phyloP scores from a whole-genome alignment of 139 green algal species.

The Coelastrella sp. region DNA sequence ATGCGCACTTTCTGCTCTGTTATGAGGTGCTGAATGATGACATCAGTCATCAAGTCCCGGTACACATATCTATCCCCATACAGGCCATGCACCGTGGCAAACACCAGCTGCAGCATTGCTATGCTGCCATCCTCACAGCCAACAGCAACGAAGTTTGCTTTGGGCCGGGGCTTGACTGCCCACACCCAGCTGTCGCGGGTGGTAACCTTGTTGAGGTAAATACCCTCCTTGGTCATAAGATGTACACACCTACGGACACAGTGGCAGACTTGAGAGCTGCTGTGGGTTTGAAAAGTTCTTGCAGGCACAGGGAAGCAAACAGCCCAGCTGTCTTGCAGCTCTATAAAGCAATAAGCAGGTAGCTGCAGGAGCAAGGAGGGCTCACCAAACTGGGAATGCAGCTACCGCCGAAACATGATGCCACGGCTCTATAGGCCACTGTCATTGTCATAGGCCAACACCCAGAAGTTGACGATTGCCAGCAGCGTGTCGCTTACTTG shows the following conservation, averaged over 20 bases:
- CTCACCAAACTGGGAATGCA: neutral
- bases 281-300: neutral
- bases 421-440: neutral
- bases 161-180: constrained; percentile 64
- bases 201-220: constrained; percentile 71
- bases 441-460: neutral
- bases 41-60: constrained; percentile 87
- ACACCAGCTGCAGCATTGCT: constrained; percentile 77
- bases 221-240: constrained; percentile 80
- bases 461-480: neutral
- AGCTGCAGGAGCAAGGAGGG: neutral
- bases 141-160: constrained; percentile 82
- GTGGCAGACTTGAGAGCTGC: neutral
- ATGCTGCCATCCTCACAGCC: constrained; percentile 82
- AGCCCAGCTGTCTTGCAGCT: too few relatives aligned
- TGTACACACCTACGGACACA: constrained; percentile 59
- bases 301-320: neutral
- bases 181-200: constrained; percentile 79
- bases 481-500: constrained; percentile 50
- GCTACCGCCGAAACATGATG: too few relatives aligned
- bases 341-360: too few relatives aligned
- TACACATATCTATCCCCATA: constrained; percentile 76
- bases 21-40: constrained; percentile 90
- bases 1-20: constrained; percentile 87
- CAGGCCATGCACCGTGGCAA: constrained; percentile 82